These are phyloP conservation scores for Scenedesmus sp. DNA, from an alignment of 163 green algal species.

Conservation along the genomic window DNA sequence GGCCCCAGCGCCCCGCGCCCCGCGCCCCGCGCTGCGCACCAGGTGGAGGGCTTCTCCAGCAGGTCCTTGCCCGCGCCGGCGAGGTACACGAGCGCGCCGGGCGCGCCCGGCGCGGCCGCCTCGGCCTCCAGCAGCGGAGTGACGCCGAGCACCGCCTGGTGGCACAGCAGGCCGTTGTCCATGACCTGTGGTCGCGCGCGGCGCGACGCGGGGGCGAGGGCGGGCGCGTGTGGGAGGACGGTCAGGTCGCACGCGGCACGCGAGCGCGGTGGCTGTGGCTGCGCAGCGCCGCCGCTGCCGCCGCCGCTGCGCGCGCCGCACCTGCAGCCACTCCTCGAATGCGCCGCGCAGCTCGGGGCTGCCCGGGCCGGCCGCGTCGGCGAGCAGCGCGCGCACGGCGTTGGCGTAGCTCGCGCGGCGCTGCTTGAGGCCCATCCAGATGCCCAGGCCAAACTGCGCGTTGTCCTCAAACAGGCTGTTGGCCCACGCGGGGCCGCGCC, in stretches of 20 bases:
- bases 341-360: constrained; percentile 43
- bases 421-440: constrained; percentile 61
- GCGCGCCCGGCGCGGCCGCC: background rate
- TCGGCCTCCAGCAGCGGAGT: constrained; percentile 42
- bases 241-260: no score
- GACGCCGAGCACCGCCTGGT: constrained; percentile 44
- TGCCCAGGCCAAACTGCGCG: constrained; percentile 66
- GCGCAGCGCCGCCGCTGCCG: no score
- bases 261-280: no score
- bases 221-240: no score
- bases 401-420: constrained; percentile 51
- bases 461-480: constrained; percentile 76
- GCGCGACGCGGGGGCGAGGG: no score
- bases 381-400: constrained; percentile 44
- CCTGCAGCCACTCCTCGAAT: constrained; percentile 48
- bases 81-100: constrained; percentile 17
- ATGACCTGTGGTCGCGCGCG: no score
- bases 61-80: constrained; percentile 45
- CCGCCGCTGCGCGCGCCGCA: background rate
- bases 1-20: no score
- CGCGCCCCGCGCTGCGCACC: no score
- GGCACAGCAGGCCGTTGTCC: constrained; percentile 46
- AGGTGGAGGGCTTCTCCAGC: constrained; percentile 68
- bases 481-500: constrained; percentile 65
- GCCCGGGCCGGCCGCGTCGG: background rate